Percentiles rank a stretch among this genome's conserved stretches.
Conservation (phyloP, 495 filamentous ascomycete species). For the Tetracladium marchalianum region DNA sequence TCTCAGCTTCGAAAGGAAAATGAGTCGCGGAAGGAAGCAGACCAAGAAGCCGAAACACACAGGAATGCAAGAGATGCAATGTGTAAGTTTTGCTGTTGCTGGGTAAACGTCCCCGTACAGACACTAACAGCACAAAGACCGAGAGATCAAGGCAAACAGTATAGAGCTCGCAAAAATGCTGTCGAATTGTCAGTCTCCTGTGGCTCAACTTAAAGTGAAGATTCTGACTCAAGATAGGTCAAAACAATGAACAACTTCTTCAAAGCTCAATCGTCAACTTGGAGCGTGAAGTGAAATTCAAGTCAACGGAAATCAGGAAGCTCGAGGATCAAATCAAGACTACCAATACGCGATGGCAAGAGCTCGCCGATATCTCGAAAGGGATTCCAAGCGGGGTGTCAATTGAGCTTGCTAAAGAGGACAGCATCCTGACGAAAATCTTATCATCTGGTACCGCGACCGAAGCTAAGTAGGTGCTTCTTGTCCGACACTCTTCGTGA, state of each 20-base stretch:
- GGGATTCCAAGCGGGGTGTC: conserved; percentile 1
- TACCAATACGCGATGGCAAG: conserved; percentile 13
- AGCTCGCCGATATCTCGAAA: conserved; percentile 22
- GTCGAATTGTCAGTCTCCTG: too few relatives aligned
- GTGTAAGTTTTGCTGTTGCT: neutral
- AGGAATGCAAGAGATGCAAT: too few relatives aligned
- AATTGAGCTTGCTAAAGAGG: conserved; percentile 8
- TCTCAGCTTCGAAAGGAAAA: too few relatives aligned
- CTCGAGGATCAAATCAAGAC: conserved; percentile 17
- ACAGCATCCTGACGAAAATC: conserved; percentile 4
- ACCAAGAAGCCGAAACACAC: too few relatives aligned
- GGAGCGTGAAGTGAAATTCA: too few relatives aligned
- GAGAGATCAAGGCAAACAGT: too few relatives aligned
- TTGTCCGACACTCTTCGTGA: neutral
- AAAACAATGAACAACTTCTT: neutral
- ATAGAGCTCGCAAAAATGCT: too few relatives aligned
- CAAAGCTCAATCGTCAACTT: too few relatives aligned
- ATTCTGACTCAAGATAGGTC: neutral
- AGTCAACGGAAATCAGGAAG: conserved; percentile 14
- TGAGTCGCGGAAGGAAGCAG: too few relatives aligned
- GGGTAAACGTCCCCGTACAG: too few relatives aligned
- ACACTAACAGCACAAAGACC: too few relatives aligned
- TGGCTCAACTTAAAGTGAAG: too few relatives aligned
- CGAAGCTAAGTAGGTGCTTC: conserved; percentile 9
- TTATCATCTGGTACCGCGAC: conserved; percentile 1